These are phyloP conservation scores for Trypanosoma brucei DNA, from an alignment of 208 protist species.

Conservation along the genomic window DNA sequence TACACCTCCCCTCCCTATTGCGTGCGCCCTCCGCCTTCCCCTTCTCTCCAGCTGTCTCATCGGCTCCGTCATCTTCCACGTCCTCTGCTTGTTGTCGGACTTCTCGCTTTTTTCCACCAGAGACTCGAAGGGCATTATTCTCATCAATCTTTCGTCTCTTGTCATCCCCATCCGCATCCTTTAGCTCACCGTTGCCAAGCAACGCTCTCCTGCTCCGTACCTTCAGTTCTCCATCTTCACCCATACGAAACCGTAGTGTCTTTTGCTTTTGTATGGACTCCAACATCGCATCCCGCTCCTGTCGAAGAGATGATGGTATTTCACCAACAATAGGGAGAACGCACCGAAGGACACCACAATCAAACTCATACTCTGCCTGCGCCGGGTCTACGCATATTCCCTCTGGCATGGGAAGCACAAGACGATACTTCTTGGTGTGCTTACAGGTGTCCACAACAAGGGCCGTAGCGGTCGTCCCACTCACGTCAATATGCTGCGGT, in stretches of 20 bases:
- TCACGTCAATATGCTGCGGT: slow-evolving; percentile 60
- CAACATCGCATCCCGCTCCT: slow-evolving; percentile 43
- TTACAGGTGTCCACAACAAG: slow-evolving; percentile 73
- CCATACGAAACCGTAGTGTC: slow-evolving; percentile 68
- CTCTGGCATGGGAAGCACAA: slow-evolving; percentile 68
- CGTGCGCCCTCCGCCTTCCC: too few species aligned
- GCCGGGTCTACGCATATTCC: slow-evolving; percentile 48
- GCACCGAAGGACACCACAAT: slow-evolving; percentile 56
- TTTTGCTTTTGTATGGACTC: slow-evolving; percentile 54
- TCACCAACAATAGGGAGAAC: slow-evolving; percentile 63
- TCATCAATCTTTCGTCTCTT: background rate
- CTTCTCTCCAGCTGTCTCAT: too few species aligned
- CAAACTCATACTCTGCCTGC: slow-evolving; percentile 46
- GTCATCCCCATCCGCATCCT: background rate
- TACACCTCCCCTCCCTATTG: too few species aligned
- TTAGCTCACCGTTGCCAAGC: slow-evolving; percentile 31
- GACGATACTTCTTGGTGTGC: slow-evolving; percentile 81
- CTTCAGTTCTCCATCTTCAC: slow-evolving; percentile 64
- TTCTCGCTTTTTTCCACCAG: too few species aligned
- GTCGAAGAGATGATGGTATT: slow-evolving; percentile 41
- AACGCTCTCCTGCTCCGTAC: slow-evolving; percentile 71
- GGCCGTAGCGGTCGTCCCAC: slow-evolving; percentile 37
- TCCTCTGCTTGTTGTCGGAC: too few species aligned
- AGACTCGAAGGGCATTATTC: too few species aligned
- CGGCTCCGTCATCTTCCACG: too few species aligned